Evolutionary conservation across 2,329 filamentous ascomycete species (phyloP), one percentile per base, ranked within the genome.

Genomic region (Hypoxylon sp.): DNA sequence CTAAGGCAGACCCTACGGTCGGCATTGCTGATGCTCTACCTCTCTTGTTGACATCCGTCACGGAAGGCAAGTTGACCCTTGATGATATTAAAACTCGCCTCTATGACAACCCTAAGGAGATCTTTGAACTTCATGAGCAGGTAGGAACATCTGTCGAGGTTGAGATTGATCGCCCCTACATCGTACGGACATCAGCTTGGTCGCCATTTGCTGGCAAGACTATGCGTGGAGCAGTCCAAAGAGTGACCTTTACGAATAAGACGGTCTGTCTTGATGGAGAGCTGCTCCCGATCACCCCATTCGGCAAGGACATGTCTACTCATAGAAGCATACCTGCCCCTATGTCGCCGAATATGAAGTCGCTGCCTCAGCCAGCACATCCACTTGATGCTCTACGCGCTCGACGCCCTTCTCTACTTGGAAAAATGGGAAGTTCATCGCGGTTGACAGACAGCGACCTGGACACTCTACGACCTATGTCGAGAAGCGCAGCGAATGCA

Each of bases 101-200:
- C 48, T 90, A 93, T 75, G 89, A 92, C 73, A 93, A 93, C 75
- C 91, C 91, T 2, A 91, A 90, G 80, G 85, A 86, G 74, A 93
- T 94, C 71, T 94, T 94, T 70, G 91, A 94, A 80, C 85, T 94
- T 52, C 91, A 94, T 68, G 91, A 94, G 70, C 91, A 94, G 78
- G 79, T 85, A n/a, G 88, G 88, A 61, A 89, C 89, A 37, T 87
- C 86, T 4, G 84, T 94, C 34, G 91, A 94, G 80, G 84, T 92
- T 20, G 91, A 93, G 78, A 83, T 93, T 70, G 91, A 92, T 74
- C 87, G 91, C 46, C 84, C 89, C 1, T 91, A 91, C 76, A 81
- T 85, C 3, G 80, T 89, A 50, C 75, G 77, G 59, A 76, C 80
- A 20, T 69, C 80, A 32, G 76, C 80, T 20, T 92, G 89, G 90